Percentiles rank a stretch among this genome's conserved stretches.
These are phyloP conservation scores for Bocquillonia castaneifolia DNA, from an alignment of 441 rosid species.

Conservation along the genomic window DNA sequence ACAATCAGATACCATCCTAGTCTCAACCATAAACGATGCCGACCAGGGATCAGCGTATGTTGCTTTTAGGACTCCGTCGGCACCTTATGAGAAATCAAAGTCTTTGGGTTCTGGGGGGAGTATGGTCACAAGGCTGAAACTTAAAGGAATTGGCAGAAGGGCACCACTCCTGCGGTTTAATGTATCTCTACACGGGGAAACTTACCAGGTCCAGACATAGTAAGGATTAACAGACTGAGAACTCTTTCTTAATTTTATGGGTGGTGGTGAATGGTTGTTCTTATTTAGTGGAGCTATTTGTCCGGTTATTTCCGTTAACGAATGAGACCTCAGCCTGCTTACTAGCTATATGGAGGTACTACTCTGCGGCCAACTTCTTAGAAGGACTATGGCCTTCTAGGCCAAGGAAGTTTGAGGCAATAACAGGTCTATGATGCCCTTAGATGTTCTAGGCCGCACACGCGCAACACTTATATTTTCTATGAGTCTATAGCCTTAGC, in stretches of 20 bases:
- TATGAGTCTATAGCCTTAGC: slow-evolving; percentile 3
- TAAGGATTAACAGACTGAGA: too few species aligned
- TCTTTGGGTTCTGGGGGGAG: neutral
- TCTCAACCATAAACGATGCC: neutral
- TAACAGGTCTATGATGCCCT: neutral
- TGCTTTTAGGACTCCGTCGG: neutral
- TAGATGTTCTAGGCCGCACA: neutral
- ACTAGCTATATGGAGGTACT: neutral
- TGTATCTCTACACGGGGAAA: too few species aligned
- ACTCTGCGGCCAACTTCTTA: neutral
- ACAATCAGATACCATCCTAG: neutral
- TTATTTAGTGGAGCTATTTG: neutral
- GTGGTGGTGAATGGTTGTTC: neutral
- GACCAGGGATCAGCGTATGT: neutral
- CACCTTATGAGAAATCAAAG: neutral
- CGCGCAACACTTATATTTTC: neutral
- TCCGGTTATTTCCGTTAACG: neutral
- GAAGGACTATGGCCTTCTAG: neutral
- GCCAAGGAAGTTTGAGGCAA: neutral
- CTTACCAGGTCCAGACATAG: too few species aligned
- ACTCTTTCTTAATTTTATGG: neutral
- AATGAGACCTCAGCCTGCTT: neutral
- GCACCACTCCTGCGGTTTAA: too few species aligned
- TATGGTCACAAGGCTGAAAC: neutral
- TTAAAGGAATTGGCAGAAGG: too few species aligned